These are phyloP conservation scores for Lepiota subincarnata DNA, from an alignment of 768 basidiomycete species.

Conservation along the genomic window DNA sequence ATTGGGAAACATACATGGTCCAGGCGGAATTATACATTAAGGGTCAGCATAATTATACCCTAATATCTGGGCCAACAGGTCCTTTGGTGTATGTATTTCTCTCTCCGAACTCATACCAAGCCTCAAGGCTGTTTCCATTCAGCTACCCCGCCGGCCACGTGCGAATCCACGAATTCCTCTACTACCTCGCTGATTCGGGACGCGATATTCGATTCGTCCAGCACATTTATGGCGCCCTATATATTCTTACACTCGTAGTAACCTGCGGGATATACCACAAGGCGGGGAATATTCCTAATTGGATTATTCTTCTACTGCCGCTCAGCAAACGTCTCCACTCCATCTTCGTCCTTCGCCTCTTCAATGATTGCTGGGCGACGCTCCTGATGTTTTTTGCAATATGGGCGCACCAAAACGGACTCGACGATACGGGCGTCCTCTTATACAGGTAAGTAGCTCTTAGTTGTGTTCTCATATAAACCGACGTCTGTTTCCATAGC, in stretches of 20 bases:
- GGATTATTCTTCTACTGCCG: conserved; percentile 65
- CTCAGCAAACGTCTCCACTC: conserved; percentile 94
- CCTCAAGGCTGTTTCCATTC: neutral
- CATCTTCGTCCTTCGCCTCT: conserved; percentile 85
- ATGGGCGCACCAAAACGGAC: conserved; percentile 53
- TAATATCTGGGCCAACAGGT: conserved; percentile 86
- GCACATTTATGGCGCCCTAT: conserved; percentile 73
- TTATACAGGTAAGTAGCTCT: conserved; percentile 59
- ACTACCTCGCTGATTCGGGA: conserved; percentile 59
- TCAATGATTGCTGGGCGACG: conserved; percentile 92
- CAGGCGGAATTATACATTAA: conserved; percentile 76
- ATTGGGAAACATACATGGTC: conserved; percentile 95
- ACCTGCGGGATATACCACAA: conserved; percentile 66
- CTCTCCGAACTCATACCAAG: conserved; percentile 2
- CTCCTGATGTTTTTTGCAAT: conserved; percentile 64
- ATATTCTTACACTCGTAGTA: conserved; percentile 60
- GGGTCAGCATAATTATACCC: conserved; percentile 80
- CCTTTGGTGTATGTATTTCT: conserved; percentile 70
- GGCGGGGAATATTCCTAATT: conserved; percentile 63
- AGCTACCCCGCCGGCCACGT: conserved; percentile 97
- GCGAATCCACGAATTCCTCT: conserved; percentile 71
- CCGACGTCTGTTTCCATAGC: conserved; percentile 33
- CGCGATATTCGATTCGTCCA: conserved; percentile 62
- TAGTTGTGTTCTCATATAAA: neutral
- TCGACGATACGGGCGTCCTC: conserved; percentile 59